Evolutionary conservation across 768 basidiomycete species (phyloP).

Genomic region (Lactarius evosmus): DNA sequence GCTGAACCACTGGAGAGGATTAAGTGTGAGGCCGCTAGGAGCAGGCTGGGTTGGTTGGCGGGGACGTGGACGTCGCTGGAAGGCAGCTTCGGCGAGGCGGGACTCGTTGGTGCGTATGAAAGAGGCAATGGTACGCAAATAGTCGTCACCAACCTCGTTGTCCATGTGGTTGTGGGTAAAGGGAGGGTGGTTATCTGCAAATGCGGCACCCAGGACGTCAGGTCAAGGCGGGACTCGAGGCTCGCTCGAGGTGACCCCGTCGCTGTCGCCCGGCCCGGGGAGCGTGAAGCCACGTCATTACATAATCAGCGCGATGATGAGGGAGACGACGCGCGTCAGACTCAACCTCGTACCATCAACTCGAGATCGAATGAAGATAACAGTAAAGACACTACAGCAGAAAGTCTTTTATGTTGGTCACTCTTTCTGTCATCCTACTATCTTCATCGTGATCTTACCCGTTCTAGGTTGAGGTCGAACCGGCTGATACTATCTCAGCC

Average conservation of each 20-base stretch:
- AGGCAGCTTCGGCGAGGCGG: conserved; percentile 63
- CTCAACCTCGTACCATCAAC: neutral
- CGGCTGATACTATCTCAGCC: conserved; percentile 64
- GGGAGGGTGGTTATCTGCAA: neutral
- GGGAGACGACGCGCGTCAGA: neutral
- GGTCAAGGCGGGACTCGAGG: neutral
- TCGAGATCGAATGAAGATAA: conserved; percentile 72
- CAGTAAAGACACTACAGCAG: conserved; percentile 92
- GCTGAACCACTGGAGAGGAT: conserved; percentile 61
- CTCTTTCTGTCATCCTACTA: neutral
- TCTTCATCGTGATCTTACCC: neutral
- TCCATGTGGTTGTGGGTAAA: conserved; percentile 43
- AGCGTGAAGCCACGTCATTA: too few species aligned
- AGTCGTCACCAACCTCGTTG: conserved; percentile 68
- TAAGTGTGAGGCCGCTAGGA: conserved; percentile 44
- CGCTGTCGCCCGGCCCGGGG: neutral
- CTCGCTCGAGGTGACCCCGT: neutral
- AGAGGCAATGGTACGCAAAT: conserved; percentile 62
- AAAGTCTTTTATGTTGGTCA: conserved; percentile 74
- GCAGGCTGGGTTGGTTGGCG: conserved; percentile 32
- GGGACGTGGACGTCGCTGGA: conserved; percentile 48
- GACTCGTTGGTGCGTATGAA: conserved; percentile 74
- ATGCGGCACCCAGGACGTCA: neutral
- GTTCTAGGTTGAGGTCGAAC: conserved; percentile 71
- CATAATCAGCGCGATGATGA: too few species aligned